Evolutionary conservation across 306 rosid species (phyloP).

Genomic region (Cicer chorassanicum): DNA sequence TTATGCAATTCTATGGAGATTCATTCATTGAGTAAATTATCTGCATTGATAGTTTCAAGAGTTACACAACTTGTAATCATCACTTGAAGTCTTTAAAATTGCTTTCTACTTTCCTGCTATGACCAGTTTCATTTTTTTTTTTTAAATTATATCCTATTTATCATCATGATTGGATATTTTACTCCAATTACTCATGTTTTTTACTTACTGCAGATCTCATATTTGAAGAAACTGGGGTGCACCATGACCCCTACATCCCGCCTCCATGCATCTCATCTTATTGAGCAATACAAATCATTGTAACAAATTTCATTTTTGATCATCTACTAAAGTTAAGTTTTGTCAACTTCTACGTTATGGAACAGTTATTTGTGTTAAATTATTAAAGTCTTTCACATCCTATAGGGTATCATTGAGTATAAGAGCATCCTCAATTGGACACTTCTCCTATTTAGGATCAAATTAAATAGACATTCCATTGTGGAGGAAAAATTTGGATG

Average conservation of each 20-base stretch:
- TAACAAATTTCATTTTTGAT: conserved; percentile 37
- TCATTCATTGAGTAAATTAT: background rate
- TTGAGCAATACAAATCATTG: conserved; percentile 89
- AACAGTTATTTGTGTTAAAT: background rate
- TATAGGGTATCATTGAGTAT: too few relatives aligned
- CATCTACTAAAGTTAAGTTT: background rate
- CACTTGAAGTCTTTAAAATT: background rate
- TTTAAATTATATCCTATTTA: background rate
- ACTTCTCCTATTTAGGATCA: too few relatives aligned
- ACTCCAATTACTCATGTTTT: conserved; percentile 10
- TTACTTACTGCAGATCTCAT: conserved; percentile 66
- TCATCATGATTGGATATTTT: background rate
- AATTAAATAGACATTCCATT: too few relatives aligned
- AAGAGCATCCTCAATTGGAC: too few relatives aligned
- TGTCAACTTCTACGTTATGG: conserved; percentile 4
- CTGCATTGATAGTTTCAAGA: background rate
- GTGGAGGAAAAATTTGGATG: too few relatives aligned
- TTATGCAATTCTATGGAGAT: conserved; percentile 18
- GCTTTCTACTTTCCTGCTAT: background rate
- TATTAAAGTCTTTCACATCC: too few relatives aligned
- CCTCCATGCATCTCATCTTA: conserved; percentile 89
- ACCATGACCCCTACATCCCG: conserved; percentile 78
- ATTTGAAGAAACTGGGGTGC: conserved; percentile 85
- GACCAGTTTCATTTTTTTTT: background rate
- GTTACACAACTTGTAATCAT: background rate